Conservation (phyloP, 306 rosid genomes). For the Cicer arietinum region DNA sequence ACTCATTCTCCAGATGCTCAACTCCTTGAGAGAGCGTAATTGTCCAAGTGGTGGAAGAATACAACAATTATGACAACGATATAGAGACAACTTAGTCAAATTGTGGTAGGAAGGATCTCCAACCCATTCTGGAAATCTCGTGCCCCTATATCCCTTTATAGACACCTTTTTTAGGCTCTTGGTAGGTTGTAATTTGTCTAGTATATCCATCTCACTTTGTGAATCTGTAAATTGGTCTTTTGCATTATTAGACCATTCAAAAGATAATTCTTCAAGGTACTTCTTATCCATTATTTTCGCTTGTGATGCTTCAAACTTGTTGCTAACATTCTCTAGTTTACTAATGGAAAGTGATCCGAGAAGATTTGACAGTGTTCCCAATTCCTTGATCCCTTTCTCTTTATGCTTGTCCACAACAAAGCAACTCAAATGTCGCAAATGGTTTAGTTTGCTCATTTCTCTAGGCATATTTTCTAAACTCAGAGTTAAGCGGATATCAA, state of each 20-base stretch:
- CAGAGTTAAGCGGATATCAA: accelerated
- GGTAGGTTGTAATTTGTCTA: not conserved
- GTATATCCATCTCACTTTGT: conserved; percentile 4
- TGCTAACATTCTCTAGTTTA: not conserved
- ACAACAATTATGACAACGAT: not conserved
- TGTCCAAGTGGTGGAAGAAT: conserved; percentile 13
- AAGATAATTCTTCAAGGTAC: not conserved
- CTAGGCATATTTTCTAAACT: not conserved
- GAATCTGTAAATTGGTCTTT: not conserved
- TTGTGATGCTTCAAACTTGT: not conserved
- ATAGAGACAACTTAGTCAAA: not conserved
- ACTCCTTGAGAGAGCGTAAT: not conserved
- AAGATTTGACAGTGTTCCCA: conserved; percentile 4
- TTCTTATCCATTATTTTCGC: conserved; percentile 11
- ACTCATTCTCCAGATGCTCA: not conserved
- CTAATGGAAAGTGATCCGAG: not conserved
- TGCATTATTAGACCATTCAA: not conserved
- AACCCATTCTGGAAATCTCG: conserved; percentile 6
- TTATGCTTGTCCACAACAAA: not conserved
- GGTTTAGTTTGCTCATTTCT: not conserved
- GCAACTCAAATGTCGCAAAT: not conserved
- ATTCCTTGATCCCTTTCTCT: conserved; percentile 4
- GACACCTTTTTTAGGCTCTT: not conserved
- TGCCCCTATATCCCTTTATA: not conserved
- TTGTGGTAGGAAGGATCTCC: not conserved